phyloP scores from a whole-genome alignment of 441 rosid genomes.

The Breynia disticha region DNA sequence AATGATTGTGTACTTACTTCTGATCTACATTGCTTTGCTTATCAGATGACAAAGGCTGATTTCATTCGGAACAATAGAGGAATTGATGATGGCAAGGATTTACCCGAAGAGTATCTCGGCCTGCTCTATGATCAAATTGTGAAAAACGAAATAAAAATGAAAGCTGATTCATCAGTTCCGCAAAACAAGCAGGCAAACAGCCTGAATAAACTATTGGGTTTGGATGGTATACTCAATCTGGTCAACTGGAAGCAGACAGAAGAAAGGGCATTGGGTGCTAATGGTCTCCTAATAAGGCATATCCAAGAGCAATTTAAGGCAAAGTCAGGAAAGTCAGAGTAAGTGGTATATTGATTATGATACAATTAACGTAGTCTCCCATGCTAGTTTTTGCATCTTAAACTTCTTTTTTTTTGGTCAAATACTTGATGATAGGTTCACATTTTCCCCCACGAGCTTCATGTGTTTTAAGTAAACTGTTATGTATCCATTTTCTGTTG shows the following conservation, averaged over 20 bases:
- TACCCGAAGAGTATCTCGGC: conserved; percentile 84
- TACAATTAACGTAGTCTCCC: not conserved
- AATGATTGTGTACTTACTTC: conserved; percentile 19
- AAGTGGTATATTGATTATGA: conserved; percentile 11
- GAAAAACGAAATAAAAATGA: conserved; percentile 90
- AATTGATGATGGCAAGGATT: conserved; percentile 96
- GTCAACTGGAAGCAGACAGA: conserved; percentile 81
- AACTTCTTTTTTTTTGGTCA: no score
- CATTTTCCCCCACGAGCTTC: not conserved
- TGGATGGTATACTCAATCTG: conserved; percentile 89
- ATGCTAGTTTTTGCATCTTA: no score
- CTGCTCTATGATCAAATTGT: conserved; percentile 80
- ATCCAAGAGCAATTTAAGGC: conserved; percentile 95
- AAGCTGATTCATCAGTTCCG: conserved; percentile 67
- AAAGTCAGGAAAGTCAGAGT: conserved; percentile 92
- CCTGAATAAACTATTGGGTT: conserved; percentile 77
- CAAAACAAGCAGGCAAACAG: conserved; percentile 84
- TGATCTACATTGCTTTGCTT: conserved; percentile 22
- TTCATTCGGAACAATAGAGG: conserved; percentile 88
- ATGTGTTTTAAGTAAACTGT: no score
- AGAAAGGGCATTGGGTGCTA: conserved; percentile 92
- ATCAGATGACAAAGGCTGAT: conserved; percentile 88
- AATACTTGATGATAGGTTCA: no score
- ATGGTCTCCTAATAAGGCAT: conserved; percentile 89
- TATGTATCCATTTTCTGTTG: not conserved